Conservation (phyloP, 352 stramenopile genomes). For the Globisporangium alternatum region DNA sequence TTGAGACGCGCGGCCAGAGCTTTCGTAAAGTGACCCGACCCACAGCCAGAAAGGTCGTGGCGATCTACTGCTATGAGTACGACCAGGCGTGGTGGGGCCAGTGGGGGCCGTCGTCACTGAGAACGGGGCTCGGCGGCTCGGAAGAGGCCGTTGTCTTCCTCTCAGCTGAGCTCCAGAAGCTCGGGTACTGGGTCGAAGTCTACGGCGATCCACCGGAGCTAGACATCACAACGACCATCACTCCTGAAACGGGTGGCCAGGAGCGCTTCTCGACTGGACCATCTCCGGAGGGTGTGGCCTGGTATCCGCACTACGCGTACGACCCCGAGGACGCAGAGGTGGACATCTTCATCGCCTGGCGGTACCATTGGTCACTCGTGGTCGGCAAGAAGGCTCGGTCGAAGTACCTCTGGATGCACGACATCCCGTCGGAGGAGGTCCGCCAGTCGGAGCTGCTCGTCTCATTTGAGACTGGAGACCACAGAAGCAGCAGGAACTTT, state of each 20-base stretch:
- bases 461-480: constrained; percentile 10
- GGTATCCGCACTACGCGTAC: constrained; percentile 75
- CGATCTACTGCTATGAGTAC: constrained; percentile 92
- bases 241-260: neutral
- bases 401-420: constrained; percentile 85
- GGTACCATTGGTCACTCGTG: constrained; percentile 82
- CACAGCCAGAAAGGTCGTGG: constrained; percentile 36
- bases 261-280: constrained; percentile 4
- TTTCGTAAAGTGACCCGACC: constrained; percentile 31
- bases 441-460: constrained; percentile 37
- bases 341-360: constrained; percentile 91
- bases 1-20: constrained; percentile 19
- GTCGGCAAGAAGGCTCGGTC: constrained; percentile 34
- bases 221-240: constrained; percentile 31
- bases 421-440: constrained; percentile 42
- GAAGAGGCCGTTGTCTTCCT: constrained; percentile 92
- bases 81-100: constrained; percentile 85
- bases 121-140: constrained; percentile 77
- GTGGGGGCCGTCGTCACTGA: constrained; percentile 82
- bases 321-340: constrained; percentile 49
- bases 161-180: constrained; percentile 58
- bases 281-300: constrained; percentile 41
- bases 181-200: constrained; percentile 88
- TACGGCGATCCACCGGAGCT: constrained; percentile 65
- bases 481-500: neutral